Base-by-base conservation (phyloP, 306 rosid genomes). In the Corylus heterophylla region DNA sequence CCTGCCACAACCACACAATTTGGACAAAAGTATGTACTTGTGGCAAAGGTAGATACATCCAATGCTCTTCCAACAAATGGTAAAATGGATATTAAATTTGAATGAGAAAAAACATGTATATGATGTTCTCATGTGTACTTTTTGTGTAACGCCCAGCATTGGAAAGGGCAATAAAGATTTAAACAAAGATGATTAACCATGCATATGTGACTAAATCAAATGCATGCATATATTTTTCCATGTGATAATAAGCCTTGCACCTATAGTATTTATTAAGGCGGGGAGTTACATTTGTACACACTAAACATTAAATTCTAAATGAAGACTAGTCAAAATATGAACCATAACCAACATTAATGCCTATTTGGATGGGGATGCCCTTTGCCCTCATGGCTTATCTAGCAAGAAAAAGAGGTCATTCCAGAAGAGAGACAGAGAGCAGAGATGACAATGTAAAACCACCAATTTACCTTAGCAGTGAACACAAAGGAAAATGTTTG, bases 401-500 rank as follows among this genome's bases (percentile, higher is more conserved):
- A 48, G 2, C 59, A 54, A 54, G 59, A 22, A 17, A 31, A 31
- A 31, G 35, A 31, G 2, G 35, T 2, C 2, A 3, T 31, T 73
- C 66, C 59, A 52, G 48, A 50, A 25, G 55, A 12, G 54, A 68
- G 39, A 68, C 27, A 47, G 39, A 47, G 51, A 78, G 49, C 51
- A 75, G 35, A 49, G 27, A 80, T 48, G 25, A 75, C 54, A 74
- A 48, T 80, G 35, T 71, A 61, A 58, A 20, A 76, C 47, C 42
- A 77, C 59, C 75, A 69, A 59, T 81, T 75, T 79, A 89, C 99
- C 99, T 93, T 86, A 95, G 84, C 48, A 95, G 82, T 39, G 99
- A 89, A 85, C 96, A 93, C 20, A 74, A 42, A 17, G 99, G 87
- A 70, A 91, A 95, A 78, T 85, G 89, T 73, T 89, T 79, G 50